Evolutionary conservation across 1,284 basidiomycete species (phyloP).

Genomic region (Malassezia caprae): DNA sequence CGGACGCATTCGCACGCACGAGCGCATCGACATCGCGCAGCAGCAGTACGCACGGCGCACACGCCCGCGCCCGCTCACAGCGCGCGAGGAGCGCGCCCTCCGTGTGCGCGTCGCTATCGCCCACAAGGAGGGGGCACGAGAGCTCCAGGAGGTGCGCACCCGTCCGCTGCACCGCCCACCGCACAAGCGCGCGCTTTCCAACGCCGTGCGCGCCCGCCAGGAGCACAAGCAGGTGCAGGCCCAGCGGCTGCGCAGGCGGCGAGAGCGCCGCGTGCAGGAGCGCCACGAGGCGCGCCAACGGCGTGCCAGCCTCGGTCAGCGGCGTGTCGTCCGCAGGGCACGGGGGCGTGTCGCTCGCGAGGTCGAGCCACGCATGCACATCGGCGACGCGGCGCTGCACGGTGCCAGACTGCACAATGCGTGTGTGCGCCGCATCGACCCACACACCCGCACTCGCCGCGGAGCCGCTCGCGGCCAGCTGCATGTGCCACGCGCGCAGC

Average conservation of each 20-base stretch:
- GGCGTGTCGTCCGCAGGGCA: constrained; percentile 21
- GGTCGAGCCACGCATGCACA: constrained; percentile 55
- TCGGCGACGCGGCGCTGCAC: constrained; percentile 63
- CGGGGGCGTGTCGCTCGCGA: constrained; percentile 47
- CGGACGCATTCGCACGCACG: constrained; percentile 57
- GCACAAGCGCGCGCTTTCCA: constrained; percentile 61
- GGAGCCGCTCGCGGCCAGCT: not conserved
- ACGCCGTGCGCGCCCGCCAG: constrained; percentile 64
- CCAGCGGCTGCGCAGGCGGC: constrained; percentile 26
- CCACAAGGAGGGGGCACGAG: constrained; percentile 73
- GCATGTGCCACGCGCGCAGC: constrained; percentile 7
- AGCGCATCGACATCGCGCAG: constrained; percentile 77
- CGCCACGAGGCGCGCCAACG: constrained; percentile 21
- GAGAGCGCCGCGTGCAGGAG: constrained; percentile 38
- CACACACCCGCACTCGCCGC: constrained; percentile 3
- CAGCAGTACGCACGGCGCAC: constrained; percentile 75
- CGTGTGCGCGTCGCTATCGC: constrained; percentile 69
- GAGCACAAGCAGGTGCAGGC: constrained; percentile 52
- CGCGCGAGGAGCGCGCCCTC: constrained; percentile 65
- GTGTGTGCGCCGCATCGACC: constrained; percentile 63
- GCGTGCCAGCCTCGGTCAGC: constrained; percentile 20
- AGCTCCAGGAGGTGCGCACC: constrained; percentile 77
- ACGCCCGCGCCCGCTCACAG: constrained; percentile 68
- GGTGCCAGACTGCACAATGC: constrained; percentile 67
- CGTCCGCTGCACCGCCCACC: constrained; percentile 57